These are phyloP conservation scores for Penicillium sp. DNA, from an alignment of 2,329 filamentous ascomycete species.

Conservation along the genomic window DNA sequence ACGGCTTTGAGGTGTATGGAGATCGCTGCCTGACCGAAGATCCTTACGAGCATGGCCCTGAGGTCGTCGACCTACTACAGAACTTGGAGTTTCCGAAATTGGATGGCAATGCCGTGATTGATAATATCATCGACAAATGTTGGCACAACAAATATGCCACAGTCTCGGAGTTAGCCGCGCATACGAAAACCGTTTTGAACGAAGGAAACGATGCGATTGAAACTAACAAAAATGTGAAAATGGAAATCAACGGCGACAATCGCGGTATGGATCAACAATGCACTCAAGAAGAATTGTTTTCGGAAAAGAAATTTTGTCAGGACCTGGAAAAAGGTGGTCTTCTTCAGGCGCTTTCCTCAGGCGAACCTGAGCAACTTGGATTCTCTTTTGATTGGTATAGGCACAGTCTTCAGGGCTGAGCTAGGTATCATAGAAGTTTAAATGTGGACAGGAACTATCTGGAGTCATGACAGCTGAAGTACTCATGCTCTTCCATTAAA, in stretches of 20 bases:
- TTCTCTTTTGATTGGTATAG: constrained; percentile 26
- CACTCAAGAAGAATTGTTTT: constrained; percentile 12
- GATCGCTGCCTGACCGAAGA: constrained; percentile 28
- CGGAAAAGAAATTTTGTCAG: constrained; percentile 22
- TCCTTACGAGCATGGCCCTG: constrained; percentile 24
- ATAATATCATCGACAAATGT: constrained; percentile 25
- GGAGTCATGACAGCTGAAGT: no score
- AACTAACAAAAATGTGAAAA: no score
- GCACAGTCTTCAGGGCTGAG: neutral
- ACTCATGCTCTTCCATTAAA: no score
- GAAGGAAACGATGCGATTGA: no score
- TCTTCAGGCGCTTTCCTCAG: constrained; percentile 23
- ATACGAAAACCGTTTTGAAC: constrained; percentile 11
- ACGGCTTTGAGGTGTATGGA: constrained; percentile 33
- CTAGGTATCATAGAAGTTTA: no score
- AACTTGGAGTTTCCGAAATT: constrained; percentile 28
- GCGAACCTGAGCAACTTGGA: constrained; percentile 23
- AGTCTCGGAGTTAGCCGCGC: constrained; percentile 18
- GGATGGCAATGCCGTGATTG: constrained; percentile 27
- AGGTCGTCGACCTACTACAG: constrained; percentile 24
- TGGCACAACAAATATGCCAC: constrained; percentile 26
- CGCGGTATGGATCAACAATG: neutral
- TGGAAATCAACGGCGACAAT: neutral
- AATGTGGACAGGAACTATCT: no score
- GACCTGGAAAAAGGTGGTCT: constrained; percentile 26